phyloP scores from a whole-genome alignment of 495 filamentous ascomycete species.

The Podospora anserina region DNA sequence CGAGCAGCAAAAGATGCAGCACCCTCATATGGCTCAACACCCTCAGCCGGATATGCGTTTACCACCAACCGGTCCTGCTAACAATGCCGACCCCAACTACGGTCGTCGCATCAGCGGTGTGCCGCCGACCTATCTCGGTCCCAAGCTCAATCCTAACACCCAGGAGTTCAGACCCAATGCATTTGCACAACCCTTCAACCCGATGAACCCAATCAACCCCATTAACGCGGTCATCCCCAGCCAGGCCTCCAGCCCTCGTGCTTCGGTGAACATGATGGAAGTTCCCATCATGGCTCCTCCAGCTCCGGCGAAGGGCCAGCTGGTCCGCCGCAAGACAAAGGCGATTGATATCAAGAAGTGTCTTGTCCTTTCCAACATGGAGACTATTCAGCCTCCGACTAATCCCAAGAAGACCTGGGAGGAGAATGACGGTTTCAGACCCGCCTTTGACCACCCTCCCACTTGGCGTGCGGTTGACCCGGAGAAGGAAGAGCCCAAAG shows the following conservation, averaged over 20 bases:
- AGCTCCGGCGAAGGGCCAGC: constrained; percentile 53
- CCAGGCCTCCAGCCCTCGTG: constrained; percentile 62
- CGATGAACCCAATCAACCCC: constrained; percentile 39
- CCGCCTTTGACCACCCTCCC: constrained; percentile 72
- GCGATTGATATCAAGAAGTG: constrained; percentile 52
- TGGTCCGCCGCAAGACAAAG: constrained; percentile 60
- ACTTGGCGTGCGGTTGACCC: constrained; percentile 64
- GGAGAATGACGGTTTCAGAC: constrained; percentile 71
- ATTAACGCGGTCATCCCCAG: constrained; percentile 39
- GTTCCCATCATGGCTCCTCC: constrained; percentile 43
- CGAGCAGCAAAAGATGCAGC: constrained; percentile 44
- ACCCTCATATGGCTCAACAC: constrained; percentile 39
- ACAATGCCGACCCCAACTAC: constrained; percentile 44
- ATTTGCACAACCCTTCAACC: constrained; percentile 73
- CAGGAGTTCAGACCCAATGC: constrained; percentile 82
- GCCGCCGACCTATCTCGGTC: constrained; percentile 47
- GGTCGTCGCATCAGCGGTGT: constrained; percentile 46
- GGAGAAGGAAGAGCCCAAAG: constrained; percentile 60
- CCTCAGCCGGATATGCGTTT: constrained; percentile 42
- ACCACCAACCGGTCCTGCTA: constrained; percentile 55
- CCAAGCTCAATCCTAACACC: constrained; percentile 77
- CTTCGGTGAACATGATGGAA: constrained; percentile 47
- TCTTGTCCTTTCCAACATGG: constrained; percentile 62
- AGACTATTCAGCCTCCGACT: constrained; percentile 67
- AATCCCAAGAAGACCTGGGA: constrained; percentile 54